Evolutionary conservation across 306 rosid species (phyloP).

Genomic region (Macrotyloma uniflorum): DNA sequence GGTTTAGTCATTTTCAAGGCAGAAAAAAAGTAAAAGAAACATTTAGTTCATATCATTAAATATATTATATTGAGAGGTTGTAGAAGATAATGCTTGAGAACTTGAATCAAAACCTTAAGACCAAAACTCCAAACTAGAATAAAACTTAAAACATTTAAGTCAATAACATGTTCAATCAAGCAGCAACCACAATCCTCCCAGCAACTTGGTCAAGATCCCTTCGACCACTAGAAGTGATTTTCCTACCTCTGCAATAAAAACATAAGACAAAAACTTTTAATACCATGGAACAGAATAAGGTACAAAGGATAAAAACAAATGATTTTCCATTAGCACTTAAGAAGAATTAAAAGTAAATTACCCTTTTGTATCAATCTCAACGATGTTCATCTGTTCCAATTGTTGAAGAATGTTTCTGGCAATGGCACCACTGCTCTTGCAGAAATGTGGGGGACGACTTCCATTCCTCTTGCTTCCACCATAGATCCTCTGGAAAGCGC

Average conservation of each 20-base stretch:
- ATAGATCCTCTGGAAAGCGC: constrained; percentile 70
- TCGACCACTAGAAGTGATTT: constrained; percentile 50
- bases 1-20: too few species aligned
- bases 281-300: neutral
- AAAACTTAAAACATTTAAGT: too few species aligned
- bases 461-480: constrained; percentile 88
- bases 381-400: constrained; percentile 55
- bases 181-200: constrained; percentile 43
- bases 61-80: too few species aligned
- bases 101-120: too few species aligned
- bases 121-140: too few species aligned
- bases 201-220: constrained; percentile 58
- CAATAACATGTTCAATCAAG: constrained; percentile 22
- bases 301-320: neutral
- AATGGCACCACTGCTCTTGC: constrained; percentile 73
- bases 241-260: constrained; percentile 44
- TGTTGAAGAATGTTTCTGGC: constrained; percentile 76
- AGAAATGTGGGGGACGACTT: constrained; percentile 79
- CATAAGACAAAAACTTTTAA: neutral
- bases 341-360: constrained; percentile 26
- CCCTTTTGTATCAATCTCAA: constrained; percentile 71
- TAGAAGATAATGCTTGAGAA: too few species aligned
- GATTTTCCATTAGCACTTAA: neutral
- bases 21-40: too few species aligned
- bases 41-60: too few species aligned